Conservation (phyloP, 345 rosid species). For the Hibiscus tridactylites region DNA sequence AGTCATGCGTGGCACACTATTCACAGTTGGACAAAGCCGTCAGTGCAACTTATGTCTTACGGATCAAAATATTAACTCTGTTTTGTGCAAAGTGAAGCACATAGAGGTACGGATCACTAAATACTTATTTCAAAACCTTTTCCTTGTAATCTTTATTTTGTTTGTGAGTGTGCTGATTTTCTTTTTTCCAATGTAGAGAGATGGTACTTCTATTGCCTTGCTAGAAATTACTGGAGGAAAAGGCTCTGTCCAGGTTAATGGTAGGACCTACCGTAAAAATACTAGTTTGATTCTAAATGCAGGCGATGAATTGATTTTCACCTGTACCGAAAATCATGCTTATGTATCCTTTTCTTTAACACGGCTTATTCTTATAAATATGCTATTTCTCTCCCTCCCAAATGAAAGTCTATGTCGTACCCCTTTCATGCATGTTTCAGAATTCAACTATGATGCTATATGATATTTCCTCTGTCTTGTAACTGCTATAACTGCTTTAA, state of each 20-base stretch:
- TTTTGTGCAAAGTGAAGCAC: neutral
- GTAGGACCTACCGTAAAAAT: neutral
- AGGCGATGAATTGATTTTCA: neutral
- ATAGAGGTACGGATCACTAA: neutral
- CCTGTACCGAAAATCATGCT: constrained; percentile 51
- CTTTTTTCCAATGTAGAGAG: neutral
- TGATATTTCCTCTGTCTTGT: neutral
- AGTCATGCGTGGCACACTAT: neutral
- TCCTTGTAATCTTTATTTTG: neutral
- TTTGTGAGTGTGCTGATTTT: constrained; percentile 9
- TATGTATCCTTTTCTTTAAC: constrained; percentile 70
- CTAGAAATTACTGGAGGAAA: neutral
- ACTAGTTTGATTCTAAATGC: neutral
- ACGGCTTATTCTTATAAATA: neutral
- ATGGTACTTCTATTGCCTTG: neutral
- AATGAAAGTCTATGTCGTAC: neutral
- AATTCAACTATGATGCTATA: neutral
- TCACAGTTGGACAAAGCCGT: neutral
- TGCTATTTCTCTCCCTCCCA: neutral
- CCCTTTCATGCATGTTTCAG: neutral
- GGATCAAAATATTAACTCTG: neutral
- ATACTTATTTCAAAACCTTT: constrained; percentile 18
- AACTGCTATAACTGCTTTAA: neutral
- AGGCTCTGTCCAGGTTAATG: neutral
- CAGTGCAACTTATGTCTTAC: neutral